Evolutionary conservation across 2,329 filamentous ascomycete genomes (phyloP).

Genomic region (Fusarium floridanum): DNA sequence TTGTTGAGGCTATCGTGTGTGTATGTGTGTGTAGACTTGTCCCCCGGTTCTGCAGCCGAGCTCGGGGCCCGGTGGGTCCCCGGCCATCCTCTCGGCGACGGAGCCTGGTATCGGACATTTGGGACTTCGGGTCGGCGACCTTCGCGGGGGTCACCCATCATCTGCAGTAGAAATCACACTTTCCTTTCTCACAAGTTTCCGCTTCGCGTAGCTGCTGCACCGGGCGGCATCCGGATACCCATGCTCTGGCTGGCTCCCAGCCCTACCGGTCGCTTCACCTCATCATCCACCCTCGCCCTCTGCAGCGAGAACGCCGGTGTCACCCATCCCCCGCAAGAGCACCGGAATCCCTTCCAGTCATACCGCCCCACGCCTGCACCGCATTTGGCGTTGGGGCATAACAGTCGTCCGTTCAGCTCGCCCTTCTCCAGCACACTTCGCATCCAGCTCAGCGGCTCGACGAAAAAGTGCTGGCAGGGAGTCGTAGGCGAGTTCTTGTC

Average conservation of each 20-base stretch:
- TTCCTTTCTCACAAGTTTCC: constrained; percentile 51
- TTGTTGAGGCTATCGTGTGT: constrained; percentile 2
- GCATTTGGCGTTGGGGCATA: constrained; percentile 85
- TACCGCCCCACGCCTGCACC: constrained; percentile 89
- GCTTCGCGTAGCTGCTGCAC: constrained; percentile 48
- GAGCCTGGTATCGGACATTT: constrained; percentile 6
- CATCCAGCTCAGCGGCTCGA: constrained; percentile 98
- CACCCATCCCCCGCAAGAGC: constrained; percentile 91
- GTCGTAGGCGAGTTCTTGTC: constrained; percentile 33
- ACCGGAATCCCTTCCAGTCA: constrained; percentile 95
- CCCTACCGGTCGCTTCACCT: constrained; percentile 43
- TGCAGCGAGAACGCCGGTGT: constrained; percentile 91
- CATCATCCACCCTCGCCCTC: constrained; percentile 84
- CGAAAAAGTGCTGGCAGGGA: constrained; percentile 85
- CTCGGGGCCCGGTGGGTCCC: constrained; percentile 7
- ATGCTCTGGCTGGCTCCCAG: constrained; percentile 47
- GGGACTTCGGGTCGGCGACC: constrained; percentile 20
- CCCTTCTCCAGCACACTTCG: constrained; percentile 83
- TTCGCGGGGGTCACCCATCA: not conserved
- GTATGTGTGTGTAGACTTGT: not conserved
- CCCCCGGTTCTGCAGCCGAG: constrained; percentile 8
- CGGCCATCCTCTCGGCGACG: constrained; percentile 19
- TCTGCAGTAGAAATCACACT: constrained; percentile 1
- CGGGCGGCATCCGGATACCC: constrained; percentile 70
- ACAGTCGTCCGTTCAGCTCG: constrained; percentile 84